These are phyloP conservation scores for Tubosaeta brunneosetosa DNA, from an alignment of 768 basidiomycete genomes.

Conservation along the genomic window DNA sequence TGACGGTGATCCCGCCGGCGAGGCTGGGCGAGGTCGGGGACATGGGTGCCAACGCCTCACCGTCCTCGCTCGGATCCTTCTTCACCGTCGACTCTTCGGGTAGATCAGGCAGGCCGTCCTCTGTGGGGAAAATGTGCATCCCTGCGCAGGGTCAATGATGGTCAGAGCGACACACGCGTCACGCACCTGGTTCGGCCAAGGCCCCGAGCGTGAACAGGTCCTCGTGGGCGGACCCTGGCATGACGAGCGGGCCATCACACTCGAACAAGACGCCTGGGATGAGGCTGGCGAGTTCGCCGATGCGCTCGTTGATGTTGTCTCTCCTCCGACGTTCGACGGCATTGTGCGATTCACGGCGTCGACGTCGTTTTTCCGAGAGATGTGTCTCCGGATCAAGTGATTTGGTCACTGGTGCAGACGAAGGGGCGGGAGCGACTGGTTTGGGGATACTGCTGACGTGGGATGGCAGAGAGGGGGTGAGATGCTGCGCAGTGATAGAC, in stretches of 20 bases:
- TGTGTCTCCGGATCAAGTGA: constrained; percentile 32
- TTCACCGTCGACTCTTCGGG: constrained; percentile 28
- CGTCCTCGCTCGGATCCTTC: constrained; percentile 29
- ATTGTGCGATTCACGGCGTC: constrained; percentile 84
- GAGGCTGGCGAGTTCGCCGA: constrained; percentile 81
- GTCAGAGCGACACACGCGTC: background rate
- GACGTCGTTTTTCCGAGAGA: constrained; percentile 73
- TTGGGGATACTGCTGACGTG: constrained; percentile 14
- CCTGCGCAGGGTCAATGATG: constrained; percentile 5
- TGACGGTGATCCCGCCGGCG: constrained; percentile 6
- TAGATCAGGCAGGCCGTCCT: constrained; percentile 26
- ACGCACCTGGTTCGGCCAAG: constrained; percentile 21
- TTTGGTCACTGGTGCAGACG: constrained; percentile 5
- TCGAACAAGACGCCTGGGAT: constrained; percentile 86
- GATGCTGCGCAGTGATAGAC: constrained; percentile 17
- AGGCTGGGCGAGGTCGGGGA: constrained; percentile 22
- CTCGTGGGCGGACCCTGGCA: constrained; percentile 11
- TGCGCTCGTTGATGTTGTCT: constrained; percentile 96
- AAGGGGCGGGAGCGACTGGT: background rate
- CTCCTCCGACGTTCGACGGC: constrained; percentile 83
- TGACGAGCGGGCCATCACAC: constrained; percentile 32
- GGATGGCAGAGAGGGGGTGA: constrained; percentile 17
- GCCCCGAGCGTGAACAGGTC: constrained; percentile 21
- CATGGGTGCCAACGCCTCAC: constrained; percentile 14
- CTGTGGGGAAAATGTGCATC: constrained; percentile 22